Conservation (phyloP, 495 filamentous ascomycete genomes). For the Lindgomyces ingoldianus region DNA sequence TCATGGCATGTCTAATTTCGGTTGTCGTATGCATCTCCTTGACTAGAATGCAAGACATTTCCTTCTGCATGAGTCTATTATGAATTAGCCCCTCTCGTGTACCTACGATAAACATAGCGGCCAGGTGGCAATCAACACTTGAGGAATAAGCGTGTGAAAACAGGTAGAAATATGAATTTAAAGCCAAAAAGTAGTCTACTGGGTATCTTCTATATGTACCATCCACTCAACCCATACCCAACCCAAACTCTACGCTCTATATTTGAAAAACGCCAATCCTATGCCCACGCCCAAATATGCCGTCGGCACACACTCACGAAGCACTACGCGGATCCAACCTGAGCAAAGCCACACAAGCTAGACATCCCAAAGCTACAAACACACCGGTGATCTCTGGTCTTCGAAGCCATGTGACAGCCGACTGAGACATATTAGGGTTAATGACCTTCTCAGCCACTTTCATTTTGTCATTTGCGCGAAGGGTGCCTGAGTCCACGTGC, state of each 20-base stretch:
- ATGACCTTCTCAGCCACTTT: not conserved
- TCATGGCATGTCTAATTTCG: too few relatives aligned
- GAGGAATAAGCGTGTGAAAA: too few relatives aligned
- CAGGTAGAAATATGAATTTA: not conserved
- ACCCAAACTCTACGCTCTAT: not conserved
- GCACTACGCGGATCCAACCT: slow-evolving; percentile 3
- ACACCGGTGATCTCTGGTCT: slow-evolving; percentile 30
- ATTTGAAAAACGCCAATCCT: not conserved
- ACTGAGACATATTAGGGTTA: slow-evolving; percentile 4
- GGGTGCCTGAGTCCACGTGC: slow-evolving; percentile 6
- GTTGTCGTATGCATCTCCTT: slow-evolving; percentile 1
- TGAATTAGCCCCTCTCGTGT: too few relatives aligned
- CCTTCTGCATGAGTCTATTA: too few relatives aligned
- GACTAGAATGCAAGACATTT: slow-evolving; percentile 1
- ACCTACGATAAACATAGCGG: too few relatives aligned
- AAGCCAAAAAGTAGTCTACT: not conserved
- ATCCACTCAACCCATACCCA: not conserved
- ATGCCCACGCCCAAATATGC: not conserved
- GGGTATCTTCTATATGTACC: slow-evolving; percentile 15
- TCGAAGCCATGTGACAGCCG: slow-evolving; percentile 13
- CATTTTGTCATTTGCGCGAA: slow-evolving; percentile 7
- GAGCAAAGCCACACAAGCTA: slow-evolving; percentile 21
- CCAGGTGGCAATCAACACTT: too few relatives aligned
- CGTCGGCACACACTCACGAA: not conserved
- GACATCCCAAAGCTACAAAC: slow-evolving; percentile 22